A percentile compares a stretch with the other conserved stretches of the same genome.
Evolutionary conservation across 75 land plant species (phyloP).

Genomic region (Picea sitchensis): DNA sequence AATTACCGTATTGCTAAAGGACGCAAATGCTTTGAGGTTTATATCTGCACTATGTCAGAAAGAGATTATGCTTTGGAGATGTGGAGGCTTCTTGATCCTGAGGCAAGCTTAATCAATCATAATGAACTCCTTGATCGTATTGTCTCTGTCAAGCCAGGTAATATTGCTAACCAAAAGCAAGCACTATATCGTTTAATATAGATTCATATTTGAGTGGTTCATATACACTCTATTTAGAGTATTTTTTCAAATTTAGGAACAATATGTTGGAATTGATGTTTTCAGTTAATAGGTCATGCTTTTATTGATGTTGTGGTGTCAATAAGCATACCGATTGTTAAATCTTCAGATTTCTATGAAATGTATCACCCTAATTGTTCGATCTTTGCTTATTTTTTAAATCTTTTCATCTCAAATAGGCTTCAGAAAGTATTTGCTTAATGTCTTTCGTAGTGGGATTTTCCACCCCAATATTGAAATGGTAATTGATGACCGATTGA

Average conservation of each 20-base stretch:
- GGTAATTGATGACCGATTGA: slow-evolving; percentile 91
- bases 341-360: background rate
- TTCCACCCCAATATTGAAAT: slow-evolving; percentile 95
- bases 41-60: slow-evolving; percentile 97
- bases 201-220: too few species aligned
- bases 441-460: slow-evolving; percentile 70
- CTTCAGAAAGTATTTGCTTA: slow-evolving; percentile 64
- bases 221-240: too few species aligned
- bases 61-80: slow-evolving; percentile 97
- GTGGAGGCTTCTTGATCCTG: slow-evolving; percentile 99
- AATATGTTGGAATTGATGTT: background rate
- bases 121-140: slow-evolving; percentile 69
- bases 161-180: background rate
- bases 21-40: slow-evolving; percentile 98
- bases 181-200: background rate
- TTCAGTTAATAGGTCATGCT: background rate
- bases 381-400: background rate
- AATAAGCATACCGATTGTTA: background rate
- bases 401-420: slow-evolving; percentile 29
- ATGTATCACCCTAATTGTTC: background rate
- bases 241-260: background rate
- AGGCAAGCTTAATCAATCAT: slow-evolving; percentile 67
- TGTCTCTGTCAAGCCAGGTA: slow-evolving; percentile 92
- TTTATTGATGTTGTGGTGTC: background rate
- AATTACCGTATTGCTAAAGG: slow-evolving; percentile 90